A percentile compares a stretch with the other conserved stretches of the same genome.
These are phyloP conservation scores for Podospora tetraspora DNA, from an alignment of 495 filamentous ascomycete genomes.

Conservation along the genomic window DNA sequence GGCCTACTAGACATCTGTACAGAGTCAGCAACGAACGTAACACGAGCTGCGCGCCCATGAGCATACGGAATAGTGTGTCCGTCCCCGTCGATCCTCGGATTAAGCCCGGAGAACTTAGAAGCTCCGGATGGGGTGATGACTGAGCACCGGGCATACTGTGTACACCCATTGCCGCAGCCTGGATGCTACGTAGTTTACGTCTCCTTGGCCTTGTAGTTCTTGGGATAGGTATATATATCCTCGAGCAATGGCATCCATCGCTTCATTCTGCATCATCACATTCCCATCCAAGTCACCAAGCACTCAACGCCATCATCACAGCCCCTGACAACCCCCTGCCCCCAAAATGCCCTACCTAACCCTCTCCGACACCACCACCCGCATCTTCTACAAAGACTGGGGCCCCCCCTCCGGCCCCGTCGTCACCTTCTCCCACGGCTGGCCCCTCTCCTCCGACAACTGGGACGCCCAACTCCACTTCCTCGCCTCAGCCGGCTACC, in stretches of 20 bases:
- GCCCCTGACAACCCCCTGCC: not conserved
- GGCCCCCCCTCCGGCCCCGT: constrained; percentile 27
- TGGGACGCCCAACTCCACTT: constrained; percentile 42
- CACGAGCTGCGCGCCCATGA: not conserved
- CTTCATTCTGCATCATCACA: not conserved
- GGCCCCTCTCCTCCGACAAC: constrained; percentile 41
- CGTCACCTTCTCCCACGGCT: constrained; percentile 39
- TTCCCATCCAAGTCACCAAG: not conserved
- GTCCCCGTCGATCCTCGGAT: not conserved
- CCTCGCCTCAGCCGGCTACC: constrained; percentile 35
- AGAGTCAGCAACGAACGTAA: not conserved
- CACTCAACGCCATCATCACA: too few species aligned
- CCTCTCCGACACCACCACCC: constrained; percentile 28
- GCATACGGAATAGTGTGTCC: not conserved
- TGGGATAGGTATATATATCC: not conserved
- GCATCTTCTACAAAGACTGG: constrained; percentile 43
- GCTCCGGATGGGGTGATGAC: not conserved
- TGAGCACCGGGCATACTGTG: not conserved
- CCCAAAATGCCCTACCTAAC: constrained; percentile 25
- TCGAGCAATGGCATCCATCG: not conserved
- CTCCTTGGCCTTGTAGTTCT: not conserved
- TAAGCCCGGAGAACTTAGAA: not conserved
- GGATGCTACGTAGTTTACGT: not conserved
- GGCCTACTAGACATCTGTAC: not conserved
- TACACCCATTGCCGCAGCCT: not conserved